These are phyloP conservation scores for Salvia miltiorrhiza DNA, from an alignment of 257 asterid species.

Conservation along the genomic window DNA sequence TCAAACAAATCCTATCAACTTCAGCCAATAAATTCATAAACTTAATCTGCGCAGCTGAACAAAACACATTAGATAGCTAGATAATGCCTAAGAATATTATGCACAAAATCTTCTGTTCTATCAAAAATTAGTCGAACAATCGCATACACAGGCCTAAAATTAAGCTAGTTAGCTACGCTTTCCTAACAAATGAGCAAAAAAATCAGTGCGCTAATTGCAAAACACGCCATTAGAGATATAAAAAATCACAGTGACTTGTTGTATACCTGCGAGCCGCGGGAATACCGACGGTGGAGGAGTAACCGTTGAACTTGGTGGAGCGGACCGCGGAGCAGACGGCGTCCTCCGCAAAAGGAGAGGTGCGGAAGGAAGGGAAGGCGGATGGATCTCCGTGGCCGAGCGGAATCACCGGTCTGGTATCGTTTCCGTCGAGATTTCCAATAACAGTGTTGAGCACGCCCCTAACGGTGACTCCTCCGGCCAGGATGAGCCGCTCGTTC, in stretches of 20 bases:
- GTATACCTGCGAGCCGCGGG: slow-evolving; percentile 60
- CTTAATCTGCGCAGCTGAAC: not conserved
- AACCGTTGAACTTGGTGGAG: slow-evolving; percentile 68
- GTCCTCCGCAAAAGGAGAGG: slow-evolving; percentile 50
- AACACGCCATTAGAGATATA: not conserved
- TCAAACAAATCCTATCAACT: not conserved
- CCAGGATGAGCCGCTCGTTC: slow-evolving; percentile 39
- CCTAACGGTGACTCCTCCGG: slow-evolving; percentile 53
- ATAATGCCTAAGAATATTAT: not conserved
- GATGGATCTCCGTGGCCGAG: slow-evolving; percentile 92
- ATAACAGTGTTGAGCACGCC: slow-evolving; percentile 40
- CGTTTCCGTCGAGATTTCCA: slow-evolving; percentile 40
- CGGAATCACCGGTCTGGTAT: slow-evolving; percentile 47
- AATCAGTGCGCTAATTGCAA: not conserved
- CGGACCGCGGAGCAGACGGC: slow-evolving; percentile 61
- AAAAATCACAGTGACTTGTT: not conserved
- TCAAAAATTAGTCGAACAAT: not conserved
- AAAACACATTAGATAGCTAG: too few relatives aligned
- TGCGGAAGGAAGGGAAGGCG: slow-evolving; percentile 63
- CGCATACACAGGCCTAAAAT: not conserved
- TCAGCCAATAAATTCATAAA: not conserved
- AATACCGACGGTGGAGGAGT: slow-evolving; percentile 60
- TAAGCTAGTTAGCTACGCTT: not conserved
- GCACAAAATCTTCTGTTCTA: not conserved
- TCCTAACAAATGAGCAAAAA: too few relatives aligned